Base-by-base conservation (phyloP, 2,329 filamentous ascomycete species). In the Diaporthe capsici region DNA sequence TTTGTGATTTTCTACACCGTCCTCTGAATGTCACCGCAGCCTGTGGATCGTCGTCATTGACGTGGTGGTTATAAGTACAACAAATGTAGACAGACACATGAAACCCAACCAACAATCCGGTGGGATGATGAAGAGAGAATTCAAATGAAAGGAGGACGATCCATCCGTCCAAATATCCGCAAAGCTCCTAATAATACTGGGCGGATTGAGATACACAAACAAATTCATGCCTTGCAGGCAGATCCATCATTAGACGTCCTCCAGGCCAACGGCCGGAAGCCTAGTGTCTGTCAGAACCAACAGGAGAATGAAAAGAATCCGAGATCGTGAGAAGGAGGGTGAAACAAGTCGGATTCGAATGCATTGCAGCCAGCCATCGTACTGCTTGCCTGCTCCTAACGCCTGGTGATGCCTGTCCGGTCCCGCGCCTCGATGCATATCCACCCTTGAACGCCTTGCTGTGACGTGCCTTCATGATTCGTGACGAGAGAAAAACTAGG, bases 151-250 rank as follows among this genome's bases (percentile, higher is more conserved):
- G 42, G 8, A 7, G 31, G 31, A 67, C 20, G 22, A 8, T n/a
- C 49, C 58, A n/a, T 60, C 17, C 60, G 31, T 47, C 37, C 71
- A 73, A 47, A 73, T 65, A 57, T 34, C 58, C 71, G 71, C 47
- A 44, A 55, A 63, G 25, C 47, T 72, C 71, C 71, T 72, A 72
- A 72, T 49, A 55, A 72, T 72, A 42, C 57, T 55, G 44, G 31
- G 57, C 71, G 57, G 57, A 70, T 55, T 39, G 65, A 70, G 47
- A 70, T 70, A 55, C 49, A 55, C 65, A 70, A 70, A 55, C 49
- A 70, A 42, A 44, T 63, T 42, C 71, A 25, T 60, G 53, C 47
- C 57, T 70, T 9, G 49, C 65, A 31, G 34, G 65, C 13, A 55
- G 65, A 39, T 70, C 25, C n/a, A 20, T 20, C n/a, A 28, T 31